These are phyloP conservation scores for Kuraishia piskuri DNA, from an alignment of 805 yeast species.

Conservation along the genomic window DNA sequence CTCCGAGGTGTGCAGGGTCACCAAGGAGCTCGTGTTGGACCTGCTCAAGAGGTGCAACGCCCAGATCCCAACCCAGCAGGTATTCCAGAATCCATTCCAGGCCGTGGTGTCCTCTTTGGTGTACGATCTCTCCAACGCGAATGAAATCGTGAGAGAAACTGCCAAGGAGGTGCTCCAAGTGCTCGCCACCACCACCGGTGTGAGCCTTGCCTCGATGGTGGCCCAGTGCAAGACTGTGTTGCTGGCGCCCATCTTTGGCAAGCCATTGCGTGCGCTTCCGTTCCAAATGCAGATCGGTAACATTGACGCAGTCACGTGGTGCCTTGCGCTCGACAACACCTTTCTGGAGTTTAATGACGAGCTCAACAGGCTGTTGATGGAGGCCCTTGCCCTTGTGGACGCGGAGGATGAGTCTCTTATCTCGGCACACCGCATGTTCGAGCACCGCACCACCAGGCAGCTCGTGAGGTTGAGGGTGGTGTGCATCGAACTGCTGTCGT, in stretches of 20 bases:
- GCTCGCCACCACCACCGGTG: slow-evolving; percentile 61
- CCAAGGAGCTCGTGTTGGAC: slow-evolving; percentile 57
- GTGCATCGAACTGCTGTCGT: slow-evolving; percentile 73
- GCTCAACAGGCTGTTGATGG: slow-evolving; percentile 72
- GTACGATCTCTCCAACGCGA: slow-evolving; percentile 87
- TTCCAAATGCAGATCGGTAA: slow-evolving; percentile 99
- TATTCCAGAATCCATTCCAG: slow-evolving; percentile 65
- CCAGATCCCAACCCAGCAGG: slow-evolving; percentile 51
- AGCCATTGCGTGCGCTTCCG: slow-evolving; percentile 93
- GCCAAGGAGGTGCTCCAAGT: slow-evolving; percentile 63
- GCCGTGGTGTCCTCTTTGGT: slow-evolving; percentile 83
- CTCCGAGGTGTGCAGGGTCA: slow-evolving; percentile 60
- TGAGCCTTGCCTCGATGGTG: slow-evolving; percentile 67
- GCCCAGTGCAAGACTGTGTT: slow-evolving; percentile 76
- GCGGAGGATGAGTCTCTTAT: slow-evolving; percentile 96
- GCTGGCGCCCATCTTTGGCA: slow-evolving; percentile 90
- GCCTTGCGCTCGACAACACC: slow-evolving; percentile 71
- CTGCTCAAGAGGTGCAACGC: slow-evolving; percentile 60
- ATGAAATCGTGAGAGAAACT: slow-evolving; percentile 71
- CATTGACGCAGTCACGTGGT: slow-evolving; percentile 93
- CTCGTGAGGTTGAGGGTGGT: slow-evolving; percentile 81
- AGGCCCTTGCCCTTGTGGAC: slow-evolving; percentile 90
- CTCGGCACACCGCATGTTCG: slow-evolving; percentile 76
- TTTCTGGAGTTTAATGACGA: slow-evolving; percentile 87
- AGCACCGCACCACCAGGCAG: slow-evolving; percentile 83